Evolutionary conservation across 2,329 filamentous ascomycete genomes (phyloP).

Genomic region (Nemania serpens): DNA sequence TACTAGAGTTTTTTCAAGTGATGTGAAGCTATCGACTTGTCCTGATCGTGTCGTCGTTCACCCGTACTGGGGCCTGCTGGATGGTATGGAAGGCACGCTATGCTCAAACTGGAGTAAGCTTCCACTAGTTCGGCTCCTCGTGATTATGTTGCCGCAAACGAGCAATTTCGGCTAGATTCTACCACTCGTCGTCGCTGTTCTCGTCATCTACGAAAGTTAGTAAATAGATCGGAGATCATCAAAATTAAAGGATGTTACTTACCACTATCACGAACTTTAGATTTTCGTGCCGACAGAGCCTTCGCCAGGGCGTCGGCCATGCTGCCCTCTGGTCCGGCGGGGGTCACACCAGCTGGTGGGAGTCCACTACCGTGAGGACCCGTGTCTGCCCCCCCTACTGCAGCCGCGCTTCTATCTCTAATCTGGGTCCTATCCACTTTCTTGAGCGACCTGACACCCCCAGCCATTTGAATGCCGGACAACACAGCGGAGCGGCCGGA

Average conservation of each 20-base stretch:
- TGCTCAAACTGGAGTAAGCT: slow-evolving; percentile 17
- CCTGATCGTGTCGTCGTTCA: slow-evolving; percentile 1
- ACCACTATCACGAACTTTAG: slow-evolving; percentile 95
- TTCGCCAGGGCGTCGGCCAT: slow-evolving; percentile 84
- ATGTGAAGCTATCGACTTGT: background rate
- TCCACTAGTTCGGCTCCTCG: slow-evolving; percentile 26
- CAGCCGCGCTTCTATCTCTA: slow-evolving; percentile 70
- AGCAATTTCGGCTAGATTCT: slow-evolving; percentile 37
- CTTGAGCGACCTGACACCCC: slow-evolving; percentile 70
- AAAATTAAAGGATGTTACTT: slow-evolving; percentile 51
- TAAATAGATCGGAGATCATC: background rate
- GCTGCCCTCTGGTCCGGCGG: slow-evolving; percentile 60
- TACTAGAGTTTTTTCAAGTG: background rate
- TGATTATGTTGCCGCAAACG: slow-evolving; percentile 20
- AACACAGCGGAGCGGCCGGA: slow-evolving; percentile 63
- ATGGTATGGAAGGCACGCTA: background rate
- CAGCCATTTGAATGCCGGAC: slow-evolving; percentile 73
- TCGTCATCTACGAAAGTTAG: slow-evolving; percentile 67
- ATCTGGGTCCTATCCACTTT: slow-evolving; percentile 76
- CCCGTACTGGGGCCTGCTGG: background rate
- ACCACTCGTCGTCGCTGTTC: slow-evolving; percentile 77
- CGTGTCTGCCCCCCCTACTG: slow-evolving; percentile 58
- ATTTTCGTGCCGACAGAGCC: slow-evolving; percentile 80
- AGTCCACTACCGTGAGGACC: slow-evolving; percentile 57
- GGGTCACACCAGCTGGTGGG: slow-evolving; percentile 56